Conservation (phyloP, 257 asterid species). For the Cruciata laevipes region DNA sequence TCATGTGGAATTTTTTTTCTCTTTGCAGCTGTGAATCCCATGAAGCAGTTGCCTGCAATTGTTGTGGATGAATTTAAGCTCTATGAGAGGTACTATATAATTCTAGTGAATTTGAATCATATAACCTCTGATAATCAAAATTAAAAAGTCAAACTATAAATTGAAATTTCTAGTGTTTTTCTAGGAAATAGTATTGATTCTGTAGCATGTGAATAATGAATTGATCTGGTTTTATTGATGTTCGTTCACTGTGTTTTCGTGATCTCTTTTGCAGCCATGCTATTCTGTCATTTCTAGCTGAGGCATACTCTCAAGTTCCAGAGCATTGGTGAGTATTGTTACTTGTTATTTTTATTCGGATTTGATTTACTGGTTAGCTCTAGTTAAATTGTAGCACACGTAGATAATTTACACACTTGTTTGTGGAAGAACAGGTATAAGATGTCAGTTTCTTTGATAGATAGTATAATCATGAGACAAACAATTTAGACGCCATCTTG, state of each 20-base stretch:
- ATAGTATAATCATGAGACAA: background rate
- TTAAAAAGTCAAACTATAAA: too few relatives aligned
- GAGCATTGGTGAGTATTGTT: slow-evolving; percentile 79
- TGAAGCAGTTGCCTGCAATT: slow-evolving; percentile 79
- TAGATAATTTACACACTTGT: background rate
- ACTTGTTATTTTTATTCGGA: background rate
- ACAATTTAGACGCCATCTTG: background rate
- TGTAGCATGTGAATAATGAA: background rate
- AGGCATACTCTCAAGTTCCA: slow-evolving; percentile 76
- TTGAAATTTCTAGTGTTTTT: background rate
- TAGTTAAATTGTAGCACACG: background rate
- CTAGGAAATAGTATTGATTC: background rate
- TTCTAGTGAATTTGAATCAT: background rate
- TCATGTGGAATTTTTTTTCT: slow-evolving; percentile 1
- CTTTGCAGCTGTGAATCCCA: slow-evolving; percentile 58
- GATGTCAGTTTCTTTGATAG: background rate
- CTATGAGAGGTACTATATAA: slow-evolving; percentile 65
- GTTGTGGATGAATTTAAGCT: slow-evolving; percentile 72
- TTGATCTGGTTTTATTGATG: background rate
- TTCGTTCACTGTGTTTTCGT: slow-evolving; percentile 2
- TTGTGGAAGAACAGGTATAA: background rate
- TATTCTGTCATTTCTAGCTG: slow-evolving; percentile 64
- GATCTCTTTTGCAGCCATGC: slow-evolving; percentile 66
- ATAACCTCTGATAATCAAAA: too few relatives aligned
- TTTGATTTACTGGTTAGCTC: background rate